Evolutionary conservation across 805 yeast genomes (phyloP).

Genomic region (Candida oleophila): DNA sequence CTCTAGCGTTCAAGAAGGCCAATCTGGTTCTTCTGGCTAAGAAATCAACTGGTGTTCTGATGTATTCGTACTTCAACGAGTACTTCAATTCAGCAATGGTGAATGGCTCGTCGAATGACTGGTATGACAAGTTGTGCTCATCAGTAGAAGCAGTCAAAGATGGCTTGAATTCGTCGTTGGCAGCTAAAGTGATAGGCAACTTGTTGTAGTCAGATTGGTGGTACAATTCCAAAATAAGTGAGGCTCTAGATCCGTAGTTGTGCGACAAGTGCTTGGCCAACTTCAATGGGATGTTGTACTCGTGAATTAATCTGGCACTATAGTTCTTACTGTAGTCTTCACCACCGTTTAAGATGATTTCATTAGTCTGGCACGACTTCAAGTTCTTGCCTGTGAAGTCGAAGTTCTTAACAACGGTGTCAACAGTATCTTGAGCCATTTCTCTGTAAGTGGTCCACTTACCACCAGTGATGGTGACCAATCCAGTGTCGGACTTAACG

Average conservation of each 20-base stretch:
- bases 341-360: slow-evolving; percentile 70
- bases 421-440: slow-evolving; percentile 94
- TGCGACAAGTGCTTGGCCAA: slow-evolving; percentile 80
- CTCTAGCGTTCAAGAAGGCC: slow-evolving; percentile 86
- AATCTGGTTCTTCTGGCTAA: slow-evolving; percentile 90
- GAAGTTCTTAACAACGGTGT: slow-evolving; percentile 57
- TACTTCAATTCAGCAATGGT: slow-evolving; percentile 88
- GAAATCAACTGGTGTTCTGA: slow-evolving; percentile 86
- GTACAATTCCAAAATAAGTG: slow-evolving; percentile 64
- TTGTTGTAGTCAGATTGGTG: slow-evolving; percentile 52
- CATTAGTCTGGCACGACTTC: slow-evolving; percentile 53
- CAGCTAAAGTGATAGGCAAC: slow-evolving; percentile 65
- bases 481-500: slow-evolving; percentile 67
- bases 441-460: slow-evolving; percentile 98
- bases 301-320: slow-evolving; percentile 77
- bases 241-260: slow-evolving; percentile 89
- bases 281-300: slow-evolving; percentile 65
- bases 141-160: slow-evolving; percentile 21
- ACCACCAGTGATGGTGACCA: slow-evolving; percentile 92
- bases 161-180: slow-evolving; percentile 28
- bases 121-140: slow-evolving; percentile 41
- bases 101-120: slow-evolving; percentile 74
- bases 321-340: slow-evolving; percentile 73
- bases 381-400: slow-evolving; percentile 33
- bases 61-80: slow-evolving; percentile 77